These are phyloP conservation scores for Fraxinus greggii DNA, from an alignment of 305 asterid genomes.

Conservation along the genomic window DNA sequence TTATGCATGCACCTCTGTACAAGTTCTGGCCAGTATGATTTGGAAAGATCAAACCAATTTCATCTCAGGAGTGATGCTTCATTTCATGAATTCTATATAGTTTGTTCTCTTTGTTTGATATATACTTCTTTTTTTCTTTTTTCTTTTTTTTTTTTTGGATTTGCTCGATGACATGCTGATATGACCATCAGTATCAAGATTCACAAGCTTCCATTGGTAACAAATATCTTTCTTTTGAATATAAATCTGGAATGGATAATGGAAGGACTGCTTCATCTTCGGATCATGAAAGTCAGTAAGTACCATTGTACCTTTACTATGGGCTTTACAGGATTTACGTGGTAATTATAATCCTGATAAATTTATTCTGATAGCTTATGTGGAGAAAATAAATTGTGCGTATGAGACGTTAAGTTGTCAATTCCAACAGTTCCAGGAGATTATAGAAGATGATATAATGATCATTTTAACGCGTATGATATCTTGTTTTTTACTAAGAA, in stretches of 20 bases:
- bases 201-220: slow-evolving; percentile 60
- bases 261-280: slow-evolving; percentile 76
- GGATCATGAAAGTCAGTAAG: slow-evolving; percentile 96
- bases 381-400: neutral
- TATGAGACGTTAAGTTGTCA: neutral
- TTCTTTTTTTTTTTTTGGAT: slow-evolving; percentile 24
- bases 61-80: slow-evolving; percentile 3
- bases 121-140: neutral
- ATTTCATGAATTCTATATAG: slow-evolving; percentile 21
- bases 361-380: neutral
- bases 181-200: slow-evolving; percentile 75
- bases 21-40: neutral
- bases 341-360: neutral
- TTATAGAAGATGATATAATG: neutral
- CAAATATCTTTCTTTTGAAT: slow-evolving; percentile 77
- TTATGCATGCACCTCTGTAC: neutral
- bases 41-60: neutral
- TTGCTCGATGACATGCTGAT: slow-evolving; percentile 28
- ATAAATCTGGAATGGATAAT: slow-evolving; percentile 66
- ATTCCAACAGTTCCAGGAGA: neutral
- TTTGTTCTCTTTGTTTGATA: neutral
- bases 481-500: neutral
- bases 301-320: slow-evolving; percentile 17
- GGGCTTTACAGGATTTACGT: neutral
- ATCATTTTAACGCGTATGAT: neutral